Conservation (phyloP, 163 green algal species). For the Chloromonas sp. region DNA sequence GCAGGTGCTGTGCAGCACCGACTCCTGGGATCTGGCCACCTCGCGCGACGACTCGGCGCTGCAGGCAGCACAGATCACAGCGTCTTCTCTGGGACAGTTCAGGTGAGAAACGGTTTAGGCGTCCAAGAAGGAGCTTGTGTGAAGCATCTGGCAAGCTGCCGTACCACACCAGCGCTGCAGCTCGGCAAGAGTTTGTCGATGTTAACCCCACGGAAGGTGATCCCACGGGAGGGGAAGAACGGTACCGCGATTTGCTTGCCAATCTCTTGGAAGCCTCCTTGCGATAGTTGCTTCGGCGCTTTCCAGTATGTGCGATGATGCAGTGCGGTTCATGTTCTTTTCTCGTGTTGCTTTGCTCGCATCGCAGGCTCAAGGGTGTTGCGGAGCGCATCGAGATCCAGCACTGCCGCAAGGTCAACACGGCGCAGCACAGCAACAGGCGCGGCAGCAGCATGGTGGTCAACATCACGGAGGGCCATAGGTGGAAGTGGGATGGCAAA, state of each 20-base stretch:
- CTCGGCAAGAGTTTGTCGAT: too few relatives aligned
- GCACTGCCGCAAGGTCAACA: constrained; percentile 23
- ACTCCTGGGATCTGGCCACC: constrained; percentile 22
- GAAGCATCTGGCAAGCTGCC: not conserved
- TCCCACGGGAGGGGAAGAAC: too few relatives aligned
- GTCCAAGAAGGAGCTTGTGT: not conserved
- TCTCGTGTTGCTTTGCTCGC: constrained; percentile 3
- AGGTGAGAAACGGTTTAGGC: not conserved
- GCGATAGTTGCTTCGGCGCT: not conserved
- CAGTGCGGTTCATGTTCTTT: not conserved
- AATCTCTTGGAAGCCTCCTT: not conserved
- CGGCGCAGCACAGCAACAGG: not conserved
- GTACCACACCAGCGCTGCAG: too few relatives aligned
- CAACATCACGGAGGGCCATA: not conserved
- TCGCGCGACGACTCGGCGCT: not conserved
- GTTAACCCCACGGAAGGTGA: too few relatives aligned
- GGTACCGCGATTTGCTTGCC: too few relatives aligned
- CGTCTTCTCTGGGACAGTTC: constrained; percentile 3
- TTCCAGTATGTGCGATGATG: not conserved
- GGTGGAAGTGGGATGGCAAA: not conserved
- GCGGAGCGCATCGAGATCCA: constrained; percentile 31
- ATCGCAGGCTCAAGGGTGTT: constrained; percentile 32
- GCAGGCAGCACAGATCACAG: not conserved
- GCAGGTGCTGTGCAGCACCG: constrained; percentile 35
- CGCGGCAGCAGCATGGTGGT: not conserved